A percentile compares a stretch with the other conserved stretches of the same genome.
These are phyloP conservation scores for Botrytis pseudocinerea DNA, from an alignment of 2,329 filamentous ascomycete genomes.

Conservation along the genomic window DNA sequence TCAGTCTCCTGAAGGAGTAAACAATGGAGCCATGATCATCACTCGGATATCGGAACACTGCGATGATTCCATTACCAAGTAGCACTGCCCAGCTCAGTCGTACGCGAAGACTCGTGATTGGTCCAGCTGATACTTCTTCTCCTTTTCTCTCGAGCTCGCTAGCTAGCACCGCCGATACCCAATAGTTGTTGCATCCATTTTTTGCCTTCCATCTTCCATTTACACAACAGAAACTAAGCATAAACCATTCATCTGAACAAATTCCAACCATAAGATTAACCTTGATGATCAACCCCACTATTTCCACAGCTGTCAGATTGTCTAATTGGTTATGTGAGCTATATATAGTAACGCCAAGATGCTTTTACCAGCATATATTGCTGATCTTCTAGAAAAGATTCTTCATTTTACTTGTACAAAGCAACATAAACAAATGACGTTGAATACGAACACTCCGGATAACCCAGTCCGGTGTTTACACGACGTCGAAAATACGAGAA, in stretches of 20 bases:
- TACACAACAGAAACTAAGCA: conserved; percentile 13
- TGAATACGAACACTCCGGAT: conserved; percentile 1
- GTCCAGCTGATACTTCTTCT: neutral
- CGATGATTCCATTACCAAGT: neutral
- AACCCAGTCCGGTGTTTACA: conserved; percentile 8
- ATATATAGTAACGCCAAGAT: conserved; percentile 18
- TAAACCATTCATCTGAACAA: conserved; percentile 7
- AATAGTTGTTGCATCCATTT: neutral
- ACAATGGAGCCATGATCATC: neutral
- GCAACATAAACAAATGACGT: conserved; percentile 8
- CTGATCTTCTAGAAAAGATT: conserved; percentile 17
- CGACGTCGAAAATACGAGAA: conserved; percentile 15
- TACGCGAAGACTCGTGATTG: conserved; percentile 11
- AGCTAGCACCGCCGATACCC: neutral
- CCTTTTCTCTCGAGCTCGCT: neutral
- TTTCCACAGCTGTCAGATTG: neutral
- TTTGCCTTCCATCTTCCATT: neutral
- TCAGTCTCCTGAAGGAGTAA: neutral
- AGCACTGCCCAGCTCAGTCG: neutral
- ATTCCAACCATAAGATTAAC: neutral
- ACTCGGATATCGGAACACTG: neutral
- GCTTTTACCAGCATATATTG: neutral
- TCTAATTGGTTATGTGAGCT: neutral
- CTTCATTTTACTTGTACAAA: neutral
- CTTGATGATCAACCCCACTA: neutral